These are phyloP conservation scores for Coemansia sp. DNA, from an alignment of 192 early-diverging fungal genomes.

Conservation along the genomic window DNA sequence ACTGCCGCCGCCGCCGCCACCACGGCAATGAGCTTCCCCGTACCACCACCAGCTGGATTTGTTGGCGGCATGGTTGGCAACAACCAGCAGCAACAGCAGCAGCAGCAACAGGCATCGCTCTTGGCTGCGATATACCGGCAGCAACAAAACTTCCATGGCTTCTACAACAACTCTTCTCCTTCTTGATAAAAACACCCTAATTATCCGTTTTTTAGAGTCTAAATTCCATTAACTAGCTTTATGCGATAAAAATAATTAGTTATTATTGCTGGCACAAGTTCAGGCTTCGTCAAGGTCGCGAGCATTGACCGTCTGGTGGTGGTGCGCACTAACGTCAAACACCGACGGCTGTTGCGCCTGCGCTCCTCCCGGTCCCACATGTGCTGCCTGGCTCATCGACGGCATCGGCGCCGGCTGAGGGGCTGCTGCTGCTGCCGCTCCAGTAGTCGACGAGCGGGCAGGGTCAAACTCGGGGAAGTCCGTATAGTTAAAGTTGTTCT, in stretches of 20 bases:
- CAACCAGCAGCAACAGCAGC: neutral
- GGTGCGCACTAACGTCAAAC: slow-evolving; percentile 37
- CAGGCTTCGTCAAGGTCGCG: slow-evolving; percentile 47
- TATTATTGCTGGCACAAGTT: neutral
- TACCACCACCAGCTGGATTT: slow-evolving; percentile 22
- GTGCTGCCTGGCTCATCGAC: slow-evolving; percentile 6
- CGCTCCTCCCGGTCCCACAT: neutral
- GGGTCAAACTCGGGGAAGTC: slow-evolving; percentile 55
- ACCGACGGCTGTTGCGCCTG: slow-evolving; percentile 6
- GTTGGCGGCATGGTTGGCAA: slow-evolving; percentile 48
- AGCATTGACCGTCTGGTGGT: slow-evolving; percentile 32
- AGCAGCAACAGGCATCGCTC: slow-evolving; percentile 5
- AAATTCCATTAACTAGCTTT: neutral
- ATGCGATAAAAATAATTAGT: neutral
- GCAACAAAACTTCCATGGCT: slow-evolving; percentile 9
- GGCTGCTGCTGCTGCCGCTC: neutral
- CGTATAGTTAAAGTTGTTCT: slow-evolving; percentile 42
- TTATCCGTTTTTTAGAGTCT: no score
- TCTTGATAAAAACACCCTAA: no score
- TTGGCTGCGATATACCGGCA: slow-evolving; percentile 19
- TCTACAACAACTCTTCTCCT: neutral
- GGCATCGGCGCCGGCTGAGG: neutral
- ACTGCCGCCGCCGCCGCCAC: neutral
- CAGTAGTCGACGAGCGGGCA: slow-evolving; percentile 1
- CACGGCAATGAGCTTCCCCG: slow-evolving; percentile 46